Evolutionary conservation across 345 rosid genomes (phyloP), one percentile per base, ranked within the genome.

Genomic region (Barbarea vulgaris): DNA sequence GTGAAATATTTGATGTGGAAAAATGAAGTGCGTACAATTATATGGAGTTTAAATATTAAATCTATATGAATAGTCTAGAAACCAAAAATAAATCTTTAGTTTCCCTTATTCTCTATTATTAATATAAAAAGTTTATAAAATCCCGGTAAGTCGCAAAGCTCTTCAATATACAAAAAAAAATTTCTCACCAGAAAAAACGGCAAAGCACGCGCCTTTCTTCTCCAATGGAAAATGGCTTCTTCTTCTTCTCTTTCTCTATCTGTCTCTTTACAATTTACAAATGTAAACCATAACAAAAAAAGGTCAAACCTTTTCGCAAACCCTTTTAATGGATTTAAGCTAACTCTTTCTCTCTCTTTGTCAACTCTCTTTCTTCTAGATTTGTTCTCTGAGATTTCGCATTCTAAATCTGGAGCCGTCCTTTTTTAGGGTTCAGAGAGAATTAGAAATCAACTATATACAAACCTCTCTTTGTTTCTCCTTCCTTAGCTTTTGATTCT

Each of bases 281-380:
- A 65, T 65, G 65, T 33, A 14, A 14, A 7, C 55, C 67, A 31
- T 13, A 47, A 33, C 17, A 12, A 47, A 12, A 47, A 68, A 72
- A 39, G 47, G 73, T 66, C 21, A 19, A 51, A 78, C 44, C 67
- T 56, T 77, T 64, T 54, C 41, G 10, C 55, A 36, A 70, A 21
- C 67, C 66, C 75, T 77, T 77, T 77, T 47, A 70, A 47, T 77
- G 80, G 80, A 77, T 70, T 70, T 77, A 55, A 70, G 60, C 72
- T 61, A 62, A 69, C 17, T 53, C 50, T 65, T 52, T 56, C 55
- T 70, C 71, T 71, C 58, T 72, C 8, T 44, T 64, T 63, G 31
- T 44, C 34, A 54, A 41, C 56, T 58, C 57, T 76, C 70, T 76
- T 58, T 69, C 75, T 50, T 59, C 59, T 76, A 67, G 69, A 76